These are phyloP conservation scores for Codiaeum variegatum DNA, from an alignment of 441 rosid genomes.

Conservation along the genomic window DNA sequence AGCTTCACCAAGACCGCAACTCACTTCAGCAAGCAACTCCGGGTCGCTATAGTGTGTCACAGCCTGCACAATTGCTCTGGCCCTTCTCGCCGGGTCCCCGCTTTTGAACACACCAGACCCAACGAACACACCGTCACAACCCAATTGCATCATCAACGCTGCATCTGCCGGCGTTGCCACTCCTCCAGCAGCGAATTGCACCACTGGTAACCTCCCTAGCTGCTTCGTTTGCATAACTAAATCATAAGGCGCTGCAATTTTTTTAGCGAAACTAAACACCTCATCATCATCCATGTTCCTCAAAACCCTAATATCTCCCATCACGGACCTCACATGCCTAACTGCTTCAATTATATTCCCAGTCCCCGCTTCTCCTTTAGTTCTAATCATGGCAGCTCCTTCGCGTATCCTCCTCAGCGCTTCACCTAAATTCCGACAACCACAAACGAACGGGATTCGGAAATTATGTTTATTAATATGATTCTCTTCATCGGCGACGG, in stretches of 20 bases:
- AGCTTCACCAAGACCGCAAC: slow-evolving; percentile 88
- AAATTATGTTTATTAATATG: slow-evolving; percentile 93
- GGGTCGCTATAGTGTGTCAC: slow-evolving; percentile 93
- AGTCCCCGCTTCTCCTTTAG: slow-evolving; percentile 95
- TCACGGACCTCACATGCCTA: slow-evolving; percentile 85
- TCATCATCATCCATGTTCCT: slow-evolving; percentile 93
- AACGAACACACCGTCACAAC: slow-evolving; percentile 89
- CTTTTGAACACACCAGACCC: slow-evolving; percentile 95
- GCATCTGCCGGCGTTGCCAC: slow-evolving; percentile 98
- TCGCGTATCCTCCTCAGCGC: slow-evolving; percentile 82
- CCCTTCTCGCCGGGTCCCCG: slow-evolving; percentile 86
- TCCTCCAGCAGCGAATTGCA: slow-evolving; percentile 96
- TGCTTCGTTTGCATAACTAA: slow-evolving; percentile 96
- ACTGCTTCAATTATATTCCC: slow-evolving; percentile 88
- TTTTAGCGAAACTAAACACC: slow-evolving; percentile 82
- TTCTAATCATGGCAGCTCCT: slow-evolving; percentile 94
- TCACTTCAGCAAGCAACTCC: slow-evolving; percentile 70
- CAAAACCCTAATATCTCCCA: slow-evolving; percentile 72
- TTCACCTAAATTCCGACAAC: slow-evolving; percentile 80
- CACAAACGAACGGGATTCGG: slow-evolving; percentile 88
- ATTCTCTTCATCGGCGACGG: slow-evolving; percentile 74
- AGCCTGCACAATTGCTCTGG: slow-evolving; percentile 87
- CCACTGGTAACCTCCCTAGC: slow-evolving; percentile 90
- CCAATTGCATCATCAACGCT: slow-evolving; percentile 95
- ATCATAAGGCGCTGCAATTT: slow-evolving; percentile 79